Base-by-base conservation (phyloP, 441 rosid genomes). In the Eutrema salsugineum region DNA sequence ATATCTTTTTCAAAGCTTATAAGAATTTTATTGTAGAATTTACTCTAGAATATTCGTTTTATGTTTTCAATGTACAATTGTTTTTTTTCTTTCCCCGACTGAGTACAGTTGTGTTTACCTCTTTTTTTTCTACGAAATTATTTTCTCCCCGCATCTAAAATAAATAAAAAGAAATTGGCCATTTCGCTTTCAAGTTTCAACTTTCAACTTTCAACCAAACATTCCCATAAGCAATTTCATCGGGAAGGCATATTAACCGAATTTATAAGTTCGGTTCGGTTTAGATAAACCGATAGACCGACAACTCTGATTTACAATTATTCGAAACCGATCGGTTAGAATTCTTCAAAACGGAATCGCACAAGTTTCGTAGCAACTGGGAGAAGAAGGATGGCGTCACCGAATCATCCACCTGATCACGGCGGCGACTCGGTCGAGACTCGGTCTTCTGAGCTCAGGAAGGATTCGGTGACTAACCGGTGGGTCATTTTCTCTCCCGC, bases 401-500 rank as follows among this genome's bases (percentile, higher is more conserved):
- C 63, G 60, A 77, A 70, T 39, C 77, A 66, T n/a, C 8, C 60
- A 53, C 11, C 77, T 24, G 59, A 72, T 51, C 55, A 19, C 74
- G 74, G 72, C 47, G 39, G 36, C 66, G 50, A 75, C 20, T 38
- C 68, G 63, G 33, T 78, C 1, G 56, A 66, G 27, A 59, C 7
- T 68, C 88, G 81, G 70, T 74, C 75, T 55, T 87, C 98, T 15
- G 89, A 93, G 69, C 82, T 94, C 19, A 77, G 97, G 15, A 86
- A 79, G 68, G 94, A 90, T 67, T 81, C 81, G 11, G 79, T 81
- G 9, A 80, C 85, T 0, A 86, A 86, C 71, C 86, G 87, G 0
- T 90, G 92, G 97, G 97, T 91, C 32, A 76, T 94, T 11, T 87
- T 87, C 80, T 90, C 99, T 0, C 91, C 95, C 15, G 90, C 94